These are phyloP conservation scores for Backusella tarrabulga DNA, from an alignment of 192 early-diverging fungal genomes.

Conservation along the genomic window DNA sequence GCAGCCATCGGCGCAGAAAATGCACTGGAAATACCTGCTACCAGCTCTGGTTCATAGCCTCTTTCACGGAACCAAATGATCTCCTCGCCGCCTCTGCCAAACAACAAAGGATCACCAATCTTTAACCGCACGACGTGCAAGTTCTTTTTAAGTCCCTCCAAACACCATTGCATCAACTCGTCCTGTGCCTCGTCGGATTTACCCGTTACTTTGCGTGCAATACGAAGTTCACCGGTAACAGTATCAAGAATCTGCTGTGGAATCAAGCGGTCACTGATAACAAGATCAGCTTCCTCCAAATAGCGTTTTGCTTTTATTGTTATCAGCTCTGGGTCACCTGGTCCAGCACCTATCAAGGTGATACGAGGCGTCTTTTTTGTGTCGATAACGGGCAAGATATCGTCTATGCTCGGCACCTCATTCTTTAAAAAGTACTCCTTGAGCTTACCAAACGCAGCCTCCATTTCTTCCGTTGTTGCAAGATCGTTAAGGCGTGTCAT, in stretches of 20 bases:
- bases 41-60: constrained; percentile 69
- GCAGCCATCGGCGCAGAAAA: constrained; percentile 74
- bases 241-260: constrained; percentile 54
- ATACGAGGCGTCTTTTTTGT: constrained; percentile 37
- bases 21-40: constrained; percentile 79
- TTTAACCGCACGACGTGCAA: constrained; percentile 82
- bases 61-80: constrained; percentile 65
- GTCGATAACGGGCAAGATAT: not conserved
- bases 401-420: constrained; percentile 29
- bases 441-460: constrained; percentile 56
- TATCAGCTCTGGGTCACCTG: constrained; percentile 79
- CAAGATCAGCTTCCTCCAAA: constrained; percentile 74
- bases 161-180: constrained; percentile 69
- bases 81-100: constrained; percentile 92
- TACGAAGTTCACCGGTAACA: constrained; percentile 55
- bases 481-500: constrained; percentile 53
- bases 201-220: constrained; percentile 67
- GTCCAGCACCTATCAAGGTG: constrained; percentile 80
- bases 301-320: constrained; percentile 66
- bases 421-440: constrained; percentile 59
- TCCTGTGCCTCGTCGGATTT: constrained; percentile 73
- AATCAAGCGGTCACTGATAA: constrained; percentile 81
- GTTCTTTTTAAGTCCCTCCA: constrained; percentile 65
- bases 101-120: constrained; percentile 92
- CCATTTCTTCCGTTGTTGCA: constrained; percentile 35